Conservation (phyloP, 2,329 filamentous ascomycete species). For the Basipetospora sp. region DNA sequence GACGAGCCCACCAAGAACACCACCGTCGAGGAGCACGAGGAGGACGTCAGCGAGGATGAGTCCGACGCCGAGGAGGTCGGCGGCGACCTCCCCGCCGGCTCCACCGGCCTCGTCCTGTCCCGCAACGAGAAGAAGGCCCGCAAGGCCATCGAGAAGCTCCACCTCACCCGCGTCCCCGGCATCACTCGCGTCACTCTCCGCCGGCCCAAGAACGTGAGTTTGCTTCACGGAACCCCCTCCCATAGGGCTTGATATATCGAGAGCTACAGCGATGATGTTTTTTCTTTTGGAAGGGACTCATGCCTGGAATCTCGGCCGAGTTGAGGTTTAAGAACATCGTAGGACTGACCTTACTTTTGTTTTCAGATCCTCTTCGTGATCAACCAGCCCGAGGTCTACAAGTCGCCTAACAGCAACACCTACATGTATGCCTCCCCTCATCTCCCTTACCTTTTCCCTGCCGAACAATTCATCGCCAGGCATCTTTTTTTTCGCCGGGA, state of each 20-base stretch:
- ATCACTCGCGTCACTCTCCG: slow-evolving; percentile 97
- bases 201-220: slow-evolving; percentile 97
- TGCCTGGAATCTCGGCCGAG: no score
- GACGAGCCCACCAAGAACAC: slow-evolving; percentile 72
- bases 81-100: slow-evolving; percentile 64
- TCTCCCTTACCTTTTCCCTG: no score
- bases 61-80: slow-evolving; percentile 71
- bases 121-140: slow-evolving; percentile 99
- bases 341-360: no score
- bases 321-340: no score
- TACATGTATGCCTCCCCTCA: slow-evolving; percentile 65
- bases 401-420: slow-evolving; percentile 97
- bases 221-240: no score
- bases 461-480: no score
- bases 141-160: slow-evolving; percentile 97
- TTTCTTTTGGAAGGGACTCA: no score
- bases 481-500: no score
- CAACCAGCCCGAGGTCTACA: slow-evolving; percentile 99
- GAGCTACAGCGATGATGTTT: no score
- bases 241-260: no score
- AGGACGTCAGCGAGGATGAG: slow-evolving; percentile 55
- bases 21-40: slow-evolving; percentile 54
- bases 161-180: slow-evolving; percentile 86
- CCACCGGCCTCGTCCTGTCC: slow-evolving; percentile 82
- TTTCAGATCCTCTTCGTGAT: slow-evolving; percentile 98